Evolutionary conservation across 306 rosid genomes (phyloP), one percentile per base, ranked within the genome.

Genomic region (Begonia masoniana): DNA sequence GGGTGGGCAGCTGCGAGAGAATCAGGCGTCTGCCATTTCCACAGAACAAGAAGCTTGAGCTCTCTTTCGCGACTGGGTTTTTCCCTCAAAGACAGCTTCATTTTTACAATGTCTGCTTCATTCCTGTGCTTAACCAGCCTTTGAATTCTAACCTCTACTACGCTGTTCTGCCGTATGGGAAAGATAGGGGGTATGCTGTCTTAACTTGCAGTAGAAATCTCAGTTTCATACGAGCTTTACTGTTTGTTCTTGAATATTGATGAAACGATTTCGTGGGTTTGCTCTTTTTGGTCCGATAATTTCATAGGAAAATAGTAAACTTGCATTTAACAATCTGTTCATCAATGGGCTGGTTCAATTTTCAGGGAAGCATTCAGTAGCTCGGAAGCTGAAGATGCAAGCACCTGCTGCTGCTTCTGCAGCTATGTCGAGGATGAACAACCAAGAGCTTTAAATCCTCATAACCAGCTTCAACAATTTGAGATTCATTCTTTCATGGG

Each of bases 71-170:
- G 14, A 52, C 76, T 14, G 83, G 85, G 7, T 60, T 9, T n/a
- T 43, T 57, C 21, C 43, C 50, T 13, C 43, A 54, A 13, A 60
- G 0, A 9, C 47, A 11, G 6, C 55, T 56, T 45, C 13, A 72
- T 39, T 69, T 55, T 47, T 70, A 57, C 52, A 71, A 72, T 42
- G 75, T 77, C 15, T 45, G 68, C 56, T 79, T 85, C 71, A 71
- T 89, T 58, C 97, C 97, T 1, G 97, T 67, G 49, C 78, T 80
- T n/a, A 63, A 69, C 58, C 81, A 72, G 41, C 95, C 97, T 9
- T 14, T 78, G 57, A 66, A 78, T 56, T 70, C 91, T 47, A 74
- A 81, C 10, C 71, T 46, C n/a, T 87, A 85, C 74, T 85, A 89
- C 62, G 78, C 76, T 1, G 56, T 89, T 2, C 58, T 68, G 2